phyloP scores from a whole-genome alignment of 345 rosid species.

The Barbarea vulgaris region DNA sequence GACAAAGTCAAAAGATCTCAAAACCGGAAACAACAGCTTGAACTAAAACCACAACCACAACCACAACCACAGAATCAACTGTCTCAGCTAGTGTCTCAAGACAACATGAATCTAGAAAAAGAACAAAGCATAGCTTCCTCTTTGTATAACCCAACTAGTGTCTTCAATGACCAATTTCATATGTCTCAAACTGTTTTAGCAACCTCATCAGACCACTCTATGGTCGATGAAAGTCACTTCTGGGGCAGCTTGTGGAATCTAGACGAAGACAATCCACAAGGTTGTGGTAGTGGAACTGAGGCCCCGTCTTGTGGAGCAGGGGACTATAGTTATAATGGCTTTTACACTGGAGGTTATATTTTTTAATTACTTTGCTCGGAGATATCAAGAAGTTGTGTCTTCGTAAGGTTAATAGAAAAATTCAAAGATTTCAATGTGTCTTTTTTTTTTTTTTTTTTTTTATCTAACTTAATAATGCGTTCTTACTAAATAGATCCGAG shows the following conservation, averaged over 20 bases:
- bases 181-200: slow-evolving; percentile 38
- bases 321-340: slow-evolving; percentile 34
- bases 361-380: slow-evolving; percentile 28
- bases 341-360: slow-evolving; percentile 45
- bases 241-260: slow-evolving; percentile 60
- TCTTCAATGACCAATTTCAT: slow-evolving; percentile 34
- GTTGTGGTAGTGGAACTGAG: slow-evolving; percentile 23
- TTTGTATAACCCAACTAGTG: slow-evolving; percentile 31
- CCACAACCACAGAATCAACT: slow-evolving; percentile 19
- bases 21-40: slow-evolving; percentile 37
- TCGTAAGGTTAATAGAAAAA: background rate
- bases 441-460: background rate
- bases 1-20: slow-evolving; percentile 32
- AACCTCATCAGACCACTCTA: slow-evolving; percentile 35
- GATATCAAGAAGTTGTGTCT: slow-evolving; percentile 14
- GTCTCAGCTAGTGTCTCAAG: slow-evolving; percentile 15
- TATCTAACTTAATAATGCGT: background rate
- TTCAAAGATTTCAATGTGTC: slow-evolving; percentile 8
- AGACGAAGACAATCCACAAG: slow-evolving; percentile 37
- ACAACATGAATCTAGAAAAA: slow-evolving; percentile 15
- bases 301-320: slow-evolving; percentile 29
- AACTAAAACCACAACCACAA: slow-evolving; percentile 33
- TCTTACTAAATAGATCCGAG: background rate
- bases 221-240: slow-evolving; percentile 46
- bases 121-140: slow-evolving; percentile 24